These are phyloP conservation scores for Globisporangium perplexum DNA, from an alignment of 352 stramenopile species.

Conservation along the genomic window DNA sequence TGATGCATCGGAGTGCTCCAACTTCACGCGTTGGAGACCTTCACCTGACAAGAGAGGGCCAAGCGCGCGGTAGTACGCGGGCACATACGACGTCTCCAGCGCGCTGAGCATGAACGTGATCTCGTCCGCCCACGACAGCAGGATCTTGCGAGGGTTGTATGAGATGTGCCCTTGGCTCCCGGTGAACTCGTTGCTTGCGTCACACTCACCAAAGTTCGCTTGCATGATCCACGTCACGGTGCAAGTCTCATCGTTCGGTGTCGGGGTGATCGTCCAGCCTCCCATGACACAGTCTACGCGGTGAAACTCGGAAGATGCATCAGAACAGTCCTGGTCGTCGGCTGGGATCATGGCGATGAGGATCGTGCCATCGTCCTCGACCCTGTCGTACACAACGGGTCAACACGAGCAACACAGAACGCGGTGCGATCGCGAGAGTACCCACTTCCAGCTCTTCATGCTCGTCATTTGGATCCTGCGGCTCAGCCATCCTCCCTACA, in stretches of 20 bases:
- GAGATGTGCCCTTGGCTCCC: slow-evolving; percentile 26
- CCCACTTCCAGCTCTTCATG: slow-evolving; percentile 65
- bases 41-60: slow-evolving; percentile 36
- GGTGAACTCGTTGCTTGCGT: slow-evolving; percentile 48
- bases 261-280: slow-evolving; percentile 61
- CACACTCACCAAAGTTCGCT: slow-evolving; percentile 62
- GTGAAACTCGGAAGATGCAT: slow-evolving; percentile 5
- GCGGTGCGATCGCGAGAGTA: not conserved
- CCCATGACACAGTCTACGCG: slow-evolving; percentile 64
- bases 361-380: slow-evolving; percentile 63
- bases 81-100: slow-evolving; percentile 42
- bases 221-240: slow-evolving; percentile 79
- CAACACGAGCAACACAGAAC: not conserved
- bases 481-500: slow-evolving; percentile 22
- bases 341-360: slow-evolving; percentile 64
- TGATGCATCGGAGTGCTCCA: slow-evolving; percentile 27
- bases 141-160: slow-evolving; percentile 27
- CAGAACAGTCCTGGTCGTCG: slow-evolving; percentile 26
- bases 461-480: slow-evolving; percentile 47
- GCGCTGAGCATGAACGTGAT: slow-evolving; percentile 33
- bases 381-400: slow-evolving; percentile 21
- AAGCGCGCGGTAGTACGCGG: slow-evolving; percentile 44
- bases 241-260: slow-evolving; percentile 50
- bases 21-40: slow-evolving; percentile 36
- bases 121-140: slow-evolving; percentile 52